phyloP scores from a whole-genome alignment of 306 rosid species.

The Sophora flavescens region DNA sequence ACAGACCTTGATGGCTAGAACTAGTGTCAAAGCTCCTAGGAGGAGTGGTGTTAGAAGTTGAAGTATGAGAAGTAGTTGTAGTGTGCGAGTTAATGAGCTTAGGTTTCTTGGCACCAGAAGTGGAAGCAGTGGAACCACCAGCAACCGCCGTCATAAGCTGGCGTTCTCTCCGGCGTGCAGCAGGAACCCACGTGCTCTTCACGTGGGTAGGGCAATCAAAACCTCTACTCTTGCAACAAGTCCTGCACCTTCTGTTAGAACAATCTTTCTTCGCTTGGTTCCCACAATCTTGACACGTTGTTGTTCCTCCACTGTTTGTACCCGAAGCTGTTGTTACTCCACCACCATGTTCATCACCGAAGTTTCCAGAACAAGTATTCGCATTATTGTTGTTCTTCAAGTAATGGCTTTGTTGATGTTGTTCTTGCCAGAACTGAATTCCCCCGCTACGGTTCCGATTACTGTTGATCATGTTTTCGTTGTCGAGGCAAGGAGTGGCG shows the following conservation, averaged over 20 bases:
- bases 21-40: conserved; percentile 94
- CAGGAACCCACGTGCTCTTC: conserved; percentile 98
- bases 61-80: conserved; percentile 79
- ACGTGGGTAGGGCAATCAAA: conserved; percentile 90
- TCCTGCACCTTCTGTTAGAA: conserved; percentile 77
- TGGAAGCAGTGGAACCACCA: conserved; percentile 72
- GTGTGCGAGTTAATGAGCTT: conserved; percentile 80
- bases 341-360: conserved; percentile 39
- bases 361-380: conserved; percentile 42
- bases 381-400: conserved; percentile 60
- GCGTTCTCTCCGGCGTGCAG: conserved; percentile 87
- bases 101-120: conserved; percentile 84
- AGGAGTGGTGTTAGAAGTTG: conserved; percentile 94
- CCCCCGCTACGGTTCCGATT: conserved; percentile 55
- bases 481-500: conserved; percentile 58
- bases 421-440: conserved; percentile 91
- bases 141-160: conserved; percentile 52
- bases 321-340: conserved; percentile 47
- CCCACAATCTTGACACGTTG: conserved; percentile 93
- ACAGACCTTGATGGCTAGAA: conserved; percentile 89
- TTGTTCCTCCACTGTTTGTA: conserved; percentile 47
- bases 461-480: conserved; percentile 31
- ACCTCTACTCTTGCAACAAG: conserved; percentile 94
- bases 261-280: conserved; percentile 98
- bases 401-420: conserved; percentile 52